phyloP scores from a whole-genome alignment of 495 filamentous ascomycete genomes.

The Hypoxylon intermedium region DNA sequence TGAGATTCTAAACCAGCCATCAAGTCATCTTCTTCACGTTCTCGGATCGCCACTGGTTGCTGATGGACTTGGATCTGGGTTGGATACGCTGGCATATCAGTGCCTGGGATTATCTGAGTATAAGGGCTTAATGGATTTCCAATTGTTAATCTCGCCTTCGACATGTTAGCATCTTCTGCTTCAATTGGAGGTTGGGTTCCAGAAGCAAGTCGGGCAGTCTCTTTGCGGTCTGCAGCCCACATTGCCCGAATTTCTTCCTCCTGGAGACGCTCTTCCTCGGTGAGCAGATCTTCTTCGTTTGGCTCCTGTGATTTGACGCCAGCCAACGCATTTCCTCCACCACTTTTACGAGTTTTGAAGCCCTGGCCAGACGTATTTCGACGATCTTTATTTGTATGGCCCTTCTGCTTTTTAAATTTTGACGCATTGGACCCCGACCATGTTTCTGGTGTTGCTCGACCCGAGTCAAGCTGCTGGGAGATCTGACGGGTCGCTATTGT shows the following conservation, averaged over 20 bases:
- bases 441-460: conserved; percentile 5
- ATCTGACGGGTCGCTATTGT: background rate
- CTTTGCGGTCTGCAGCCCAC: conserved; percentile 42
- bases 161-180: background rate
- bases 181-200: conserved; percentile 1
- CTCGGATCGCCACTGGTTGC: background rate
- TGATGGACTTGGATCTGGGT: background rate
- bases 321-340: conserved; percentile 9
- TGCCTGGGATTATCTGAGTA: background rate
- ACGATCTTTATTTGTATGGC: conserved; percentile 3
- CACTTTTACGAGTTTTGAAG: conserved; percentile 42
- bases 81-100: background rate
- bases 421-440: background rate
- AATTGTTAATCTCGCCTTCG: background rate
- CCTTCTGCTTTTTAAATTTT: conserved; percentile 10
- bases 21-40: conserved; percentile 27
- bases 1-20: conserved; percentile 39
- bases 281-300: conserved; percentile 17
- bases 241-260: conserved; percentile 41
- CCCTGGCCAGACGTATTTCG: conserved; percentile 20
- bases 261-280: conserved; percentile 39
- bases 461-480: conserved; percentile 1
- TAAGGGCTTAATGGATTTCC: conserved; percentile 1
- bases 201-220: conserved; percentile 26
- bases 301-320: conserved; percentile 35